Base-by-base conservation (phyloP, 768 basidiomycete genomes). In the Lactifluus rugatus region DNA sequence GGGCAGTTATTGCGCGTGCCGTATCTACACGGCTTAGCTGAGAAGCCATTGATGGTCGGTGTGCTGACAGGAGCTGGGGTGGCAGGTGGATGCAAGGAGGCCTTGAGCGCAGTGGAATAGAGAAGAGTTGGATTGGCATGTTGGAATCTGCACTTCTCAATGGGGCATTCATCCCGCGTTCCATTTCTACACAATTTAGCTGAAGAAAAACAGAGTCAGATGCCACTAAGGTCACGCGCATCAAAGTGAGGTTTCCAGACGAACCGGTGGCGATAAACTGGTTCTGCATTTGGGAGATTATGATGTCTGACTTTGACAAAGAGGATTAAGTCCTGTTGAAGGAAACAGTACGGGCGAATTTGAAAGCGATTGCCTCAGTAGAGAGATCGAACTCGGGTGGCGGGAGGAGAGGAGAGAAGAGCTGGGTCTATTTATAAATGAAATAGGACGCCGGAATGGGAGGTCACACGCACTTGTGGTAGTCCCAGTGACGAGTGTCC, bases 381-480 rank as follows among this genome's bases (percentile, higher is more conserved):
- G 9, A 41, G 47, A 32, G 36, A 10, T 39, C 36, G 19, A 28
- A 31, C 9, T n/a, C 19, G 47, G 11, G 14, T 36, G 34, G 37
- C 25, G 19, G 3, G 19, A 17, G 16, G 3, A 16, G 11, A 23
- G 8, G 32, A 3, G 19, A 17, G 34, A n/a, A 54, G 31, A 31
- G 17, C 10, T 44, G 23, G 28, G n/a, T 2, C 23, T 48, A 19
- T 49, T 49, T 54, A 44, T 59, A 54, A 59, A 59, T 36, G 26
- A 3, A 3, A 17, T 4, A 3, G 34, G 21, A 26, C 8, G 10
- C 5, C 17, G 21, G 17, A 42, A 14, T 5, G 7, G 11, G 19
- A 48, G 10, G 48, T 47, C 58, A 59, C 58, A 54, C 25, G 2
- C 9, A 28, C 0, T 25, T 59, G 58, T 59, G 58, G 58, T 17